A percentile compares a stretch with the other conserved stretches of the same genome.
These are phyloP conservation scores for Monilinia laxa DNA, from an alignment of 2,329 filamentous ascomycete genomes.

Conservation along the genomic window DNA sequence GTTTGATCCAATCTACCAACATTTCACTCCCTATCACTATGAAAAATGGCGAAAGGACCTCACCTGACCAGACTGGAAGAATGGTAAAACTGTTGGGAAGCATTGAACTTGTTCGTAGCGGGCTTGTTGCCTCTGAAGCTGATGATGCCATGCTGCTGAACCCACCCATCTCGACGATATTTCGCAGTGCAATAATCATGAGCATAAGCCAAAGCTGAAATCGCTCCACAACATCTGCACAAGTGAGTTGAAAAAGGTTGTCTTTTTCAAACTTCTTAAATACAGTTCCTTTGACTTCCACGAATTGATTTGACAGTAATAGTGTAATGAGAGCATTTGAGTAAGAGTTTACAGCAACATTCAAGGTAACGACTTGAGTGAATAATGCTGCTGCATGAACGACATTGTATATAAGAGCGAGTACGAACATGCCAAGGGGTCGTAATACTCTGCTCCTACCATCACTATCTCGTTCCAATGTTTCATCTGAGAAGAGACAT, in stretches of 20 bases:
- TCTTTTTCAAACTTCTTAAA: slow-evolving; percentile 99
- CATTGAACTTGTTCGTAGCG: slow-evolving; percentile 66
- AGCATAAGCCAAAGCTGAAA: slow-evolving; percentile 99
- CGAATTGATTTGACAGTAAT: slow-evolving; percentile 94
- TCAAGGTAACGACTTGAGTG: slow-evolving; percentile 96
- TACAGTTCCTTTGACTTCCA: slow-evolving; percentile 97
- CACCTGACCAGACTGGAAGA: slow-evolving; percentile 81
- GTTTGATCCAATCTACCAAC: slow-evolving; percentile 94
- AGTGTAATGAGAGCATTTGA: slow-evolving; percentile 92
- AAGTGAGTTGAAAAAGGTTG: slow-evolving; percentile 93
- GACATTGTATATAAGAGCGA: slow-evolving; percentile 85
- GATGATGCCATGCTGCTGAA: slow-evolving; percentile 59
- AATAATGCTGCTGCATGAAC: slow-evolving; percentile 85
- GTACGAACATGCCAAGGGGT: slow-evolving; percentile 85
- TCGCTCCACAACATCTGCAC: slow-evolving; percentile 92
- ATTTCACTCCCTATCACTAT: slow-evolving; percentile 95
- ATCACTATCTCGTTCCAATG: slow-evolving; percentile 79
- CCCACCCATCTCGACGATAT: slow-evolving; percentile 92
- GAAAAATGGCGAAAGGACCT: slow-evolving; percentile 88
- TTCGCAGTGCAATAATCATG: slow-evolving; percentile 91
- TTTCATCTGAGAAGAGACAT: slow-evolving; percentile 91
- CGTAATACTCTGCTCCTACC: slow-evolving; percentile 88
- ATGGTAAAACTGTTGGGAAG: slow-evolving; percentile 89
- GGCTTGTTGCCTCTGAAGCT: slow-evolving; percentile 51
- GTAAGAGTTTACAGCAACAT: slow-evolving; percentile 98